Base-by-base conservation (phyloP, 1,284 basidiomycete genomes). In the Vanrija pseudolonga region DNA sequence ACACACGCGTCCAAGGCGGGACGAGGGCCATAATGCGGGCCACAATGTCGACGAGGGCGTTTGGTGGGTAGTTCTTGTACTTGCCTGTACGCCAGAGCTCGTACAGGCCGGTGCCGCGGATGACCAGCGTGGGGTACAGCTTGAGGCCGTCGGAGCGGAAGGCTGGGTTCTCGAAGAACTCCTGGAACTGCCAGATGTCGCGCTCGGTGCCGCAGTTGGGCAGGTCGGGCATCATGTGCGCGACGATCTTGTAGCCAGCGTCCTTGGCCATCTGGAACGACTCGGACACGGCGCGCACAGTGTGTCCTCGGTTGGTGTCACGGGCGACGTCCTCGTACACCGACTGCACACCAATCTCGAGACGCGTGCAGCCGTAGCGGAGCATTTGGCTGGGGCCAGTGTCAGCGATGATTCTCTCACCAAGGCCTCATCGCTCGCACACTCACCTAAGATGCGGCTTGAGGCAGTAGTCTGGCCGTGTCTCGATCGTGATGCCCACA, bases 51-150 rank as follows among this genome's bases (percentile, higher is more conserved):
- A 99, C 93, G 42, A 99, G 81, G 23, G 97, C 92, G 68, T 98
- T 98, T 3, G 96, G 92, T 3, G 95, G 97, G 74, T 99, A 99
- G 74, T 98, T 98, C 78, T 96, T 98, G 79, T 98, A 98, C 67
- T 90, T 83, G 22, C 93, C 94, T 22, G 94, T 96, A 60, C 92
- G 80, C 94, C 94, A 98, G 7, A 98, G 82, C 74, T 98, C 94
- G 73, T 98, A 98, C 52, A 98, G 77, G 12, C 96, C 96, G 0
- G 96, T 99, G 8, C 96, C 96, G 38, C 96, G 85, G 72, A 99
- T 99, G 53, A 99, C 96, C 48, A 99, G 80, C 0, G 96, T 98
- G 12, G 96, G 96, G 77, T 99, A 99, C 47, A 99, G 91, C 77
- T 99, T 99, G 57, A 99, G 81, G 1, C 96, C 96, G 69, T 99